Conservation (phyloP, 1,139 yeast genomes). For the Hanseniaspora uvarum region DNA sequence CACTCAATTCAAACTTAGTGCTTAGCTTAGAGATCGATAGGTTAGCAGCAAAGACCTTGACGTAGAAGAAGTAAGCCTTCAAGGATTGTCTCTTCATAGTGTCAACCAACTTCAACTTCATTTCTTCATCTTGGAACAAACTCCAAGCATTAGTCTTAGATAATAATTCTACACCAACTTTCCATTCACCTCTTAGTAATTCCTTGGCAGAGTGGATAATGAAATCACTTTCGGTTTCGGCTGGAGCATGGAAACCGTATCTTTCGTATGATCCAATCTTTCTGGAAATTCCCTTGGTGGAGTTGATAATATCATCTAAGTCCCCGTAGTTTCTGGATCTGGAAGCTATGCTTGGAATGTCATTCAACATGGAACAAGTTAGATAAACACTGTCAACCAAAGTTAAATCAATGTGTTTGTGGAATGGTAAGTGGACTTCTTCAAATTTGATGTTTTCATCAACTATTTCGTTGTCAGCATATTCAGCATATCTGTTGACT, state of each 20-base stretch:
- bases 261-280: slow-evolving; percentile 87
- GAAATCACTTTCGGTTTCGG: slow-evolving; percentile 90
- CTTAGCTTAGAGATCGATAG: slow-evolving; percentile 62
- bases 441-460: slow-evolving; percentile 35
- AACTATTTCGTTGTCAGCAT: slow-evolving; percentile 34
- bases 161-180: slow-evolving; percentile 59
- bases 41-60: slow-evolving; percentile 64
- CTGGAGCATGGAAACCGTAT: slow-evolving; percentile 94
- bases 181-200: slow-evolving; percentile 86
- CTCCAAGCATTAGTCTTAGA: slow-evolving; percentile 75
- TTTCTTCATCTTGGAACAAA: slow-evolving; percentile 6
- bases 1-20: slow-evolving; percentile 53
- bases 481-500: slow-evolving; percentile 56
- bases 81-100: slow-evolving; percentile 82
- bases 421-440: slow-evolving; percentile 89
- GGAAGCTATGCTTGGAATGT: slow-evolving; percentile 79
- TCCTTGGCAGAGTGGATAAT: slow-evolving; percentile 88
- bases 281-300: slow-evolving; percentile 79
- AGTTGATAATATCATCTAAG: slow-evolving; percentile 41
- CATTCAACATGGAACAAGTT: slow-evolving; percentile 81
- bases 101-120: slow-evolving; percentile 34
- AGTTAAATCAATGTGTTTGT: slow-evolving; percentile 94
- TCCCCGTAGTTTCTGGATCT: slow-evolving; percentile 33
- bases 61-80: slow-evolving; percentile 79
- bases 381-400: slow-evolving; percentile 87